Evolutionary conservation across 139 green algal species (phyloP), one percentile per base, ranked within the genome.

Genomic region (Bryopsis sp.): DNA sequence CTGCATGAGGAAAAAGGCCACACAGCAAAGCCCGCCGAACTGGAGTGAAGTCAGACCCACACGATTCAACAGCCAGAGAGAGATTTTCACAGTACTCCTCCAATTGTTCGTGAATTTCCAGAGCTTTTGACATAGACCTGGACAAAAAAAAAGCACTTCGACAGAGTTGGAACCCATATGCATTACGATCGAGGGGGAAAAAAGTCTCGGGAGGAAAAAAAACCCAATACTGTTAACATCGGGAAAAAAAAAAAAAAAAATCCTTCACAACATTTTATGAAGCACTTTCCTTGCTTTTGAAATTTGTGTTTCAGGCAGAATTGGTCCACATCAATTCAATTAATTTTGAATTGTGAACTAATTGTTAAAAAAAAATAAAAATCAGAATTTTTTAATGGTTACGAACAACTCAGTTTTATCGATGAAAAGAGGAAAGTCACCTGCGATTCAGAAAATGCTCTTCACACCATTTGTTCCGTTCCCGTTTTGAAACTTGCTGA

Each of bases 1-100:
- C 90, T 2, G 86, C 85, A 48, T 95, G 79, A 0, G 80, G 79
- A 64, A 96, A 95, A 26, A 97, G 78, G 24, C 90, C 90, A 22
- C 76, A 47, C 7, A 80, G 63, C 38, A 95, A 71, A 1, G 83
- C 79, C 1, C 76, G 72, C 2, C 81, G 70, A 64, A 95, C 48
- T 0, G 78, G 70, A 0, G 66, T 78, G 15, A 50, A 54, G 70
- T 91, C 84, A 11, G 81, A 78, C 24, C 71, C 77, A 68, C 79
- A 90, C 2, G 72, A 76, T 0, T 28, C 43, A 15, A 84, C 32
- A 5, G 76, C 60, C 64, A 92, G 50, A 7, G 64, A 70, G 58
- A 87, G 72, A 3, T 77, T 58, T 1, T 57, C 33, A 32, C 89
- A 60, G 74, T 86, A 76, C 34, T 75, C 72, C 43, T 80, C 22